Conservation (phyloP, 257 asterid species). For the Ophiorrhiza pumila region DNA sequence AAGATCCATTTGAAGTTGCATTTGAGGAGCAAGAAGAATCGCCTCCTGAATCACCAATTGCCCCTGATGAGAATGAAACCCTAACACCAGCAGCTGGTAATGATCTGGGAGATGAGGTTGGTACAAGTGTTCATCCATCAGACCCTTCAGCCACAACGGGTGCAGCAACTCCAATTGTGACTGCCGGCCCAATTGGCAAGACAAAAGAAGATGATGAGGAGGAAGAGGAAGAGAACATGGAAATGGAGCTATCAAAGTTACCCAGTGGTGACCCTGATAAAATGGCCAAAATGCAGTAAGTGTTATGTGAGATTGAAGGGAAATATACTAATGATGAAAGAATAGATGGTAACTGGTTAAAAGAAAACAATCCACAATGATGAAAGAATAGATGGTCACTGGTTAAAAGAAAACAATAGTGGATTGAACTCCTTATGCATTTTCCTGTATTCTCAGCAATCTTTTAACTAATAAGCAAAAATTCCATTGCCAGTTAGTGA, state of each 20-base stretch:
- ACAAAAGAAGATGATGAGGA: slow-evolving; percentile 88
- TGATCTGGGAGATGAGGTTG: slow-evolving; percentile 32
- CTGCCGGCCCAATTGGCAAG: slow-evolving; percentile 50
- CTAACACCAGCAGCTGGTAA: slow-evolving; percentile 45
- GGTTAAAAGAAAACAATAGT: neutral
- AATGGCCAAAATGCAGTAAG: slow-evolving; percentile 91
- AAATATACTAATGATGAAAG: neutral
- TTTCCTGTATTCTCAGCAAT: neutral
- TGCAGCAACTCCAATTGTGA: slow-evolving; percentile 25
- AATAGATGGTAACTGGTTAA: neutral
- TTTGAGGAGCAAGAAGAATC: slow-evolving; percentile 87
- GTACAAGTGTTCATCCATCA: slow-evolving; percentile 29
- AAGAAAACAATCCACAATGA: neutral
- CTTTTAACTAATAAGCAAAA: neutral
- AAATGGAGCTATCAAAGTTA: slow-evolving; percentile 72
- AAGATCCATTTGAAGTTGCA: slow-evolving; percentile 91
- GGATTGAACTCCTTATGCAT: neutral
- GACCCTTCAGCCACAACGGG: slow-evolving; percentile 44
- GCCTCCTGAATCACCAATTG: slow-evolving; percentile 85
- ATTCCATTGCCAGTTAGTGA: neutral
- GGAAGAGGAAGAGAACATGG: slow-evolving; percentile 92
- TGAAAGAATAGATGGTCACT: neutral
- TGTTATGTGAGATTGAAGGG: slow-evolving; percentile 6
- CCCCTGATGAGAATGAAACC: slow-evolving; percentile 55
- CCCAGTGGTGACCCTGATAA: slow-evolving; percentile 74